Conservation (phyloP, 305 asterid genomes). For the Striga hermonthica region DNA sequence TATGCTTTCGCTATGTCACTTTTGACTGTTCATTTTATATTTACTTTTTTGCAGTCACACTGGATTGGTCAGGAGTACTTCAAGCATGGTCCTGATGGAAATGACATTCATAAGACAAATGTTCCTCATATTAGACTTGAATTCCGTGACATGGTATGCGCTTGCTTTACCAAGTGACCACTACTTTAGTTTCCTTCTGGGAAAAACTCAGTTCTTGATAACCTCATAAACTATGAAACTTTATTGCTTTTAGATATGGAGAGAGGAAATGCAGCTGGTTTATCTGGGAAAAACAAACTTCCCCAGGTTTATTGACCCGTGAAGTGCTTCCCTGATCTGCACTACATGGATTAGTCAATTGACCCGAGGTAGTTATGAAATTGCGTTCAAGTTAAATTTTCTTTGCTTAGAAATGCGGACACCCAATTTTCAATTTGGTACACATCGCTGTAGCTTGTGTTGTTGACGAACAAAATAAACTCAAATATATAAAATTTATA, state of each 20-base stretch:
- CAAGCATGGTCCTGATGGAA: constrained; percentile 90
- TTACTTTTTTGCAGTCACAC: constrained; percentile 57
- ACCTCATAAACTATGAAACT: constrained; percentile 13
- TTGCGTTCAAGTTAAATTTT: constrained; percentile 10
- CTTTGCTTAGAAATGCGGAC: not conserved
- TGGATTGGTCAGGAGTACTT: constrained; percentile 89
- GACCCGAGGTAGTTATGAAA: constrained; percentile 26
- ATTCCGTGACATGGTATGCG: constrained; percentile 84
- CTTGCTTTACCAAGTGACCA: constrained; percentile 20
- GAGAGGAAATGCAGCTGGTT: constrained; percentile 87
- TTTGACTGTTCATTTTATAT: not conserved
- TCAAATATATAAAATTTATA: too few relatives aligned
- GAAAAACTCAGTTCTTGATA: constrained; percentile 7
- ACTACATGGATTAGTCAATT: constrained; percentile 13
- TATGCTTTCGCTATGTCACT: too few relatives aligned
- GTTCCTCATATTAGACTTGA: constrained; percentile 96
- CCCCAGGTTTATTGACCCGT: constrained; percentile 54
- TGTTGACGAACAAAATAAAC: too few relatives aligned
- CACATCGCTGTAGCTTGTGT: too few relatives aligned
- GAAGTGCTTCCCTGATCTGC: constrained; percentile 37
- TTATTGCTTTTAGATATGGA: constrained; percentile 62
- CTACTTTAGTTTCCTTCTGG: constrained; percentile 7
- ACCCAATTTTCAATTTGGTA: not conserved
- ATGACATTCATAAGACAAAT: constrained; percentile 90
- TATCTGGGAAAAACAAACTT: constrained; percentile 68